Conservation (phyloP, 148 eudicot genomes). For the Polygonum maritimum region DNA sequence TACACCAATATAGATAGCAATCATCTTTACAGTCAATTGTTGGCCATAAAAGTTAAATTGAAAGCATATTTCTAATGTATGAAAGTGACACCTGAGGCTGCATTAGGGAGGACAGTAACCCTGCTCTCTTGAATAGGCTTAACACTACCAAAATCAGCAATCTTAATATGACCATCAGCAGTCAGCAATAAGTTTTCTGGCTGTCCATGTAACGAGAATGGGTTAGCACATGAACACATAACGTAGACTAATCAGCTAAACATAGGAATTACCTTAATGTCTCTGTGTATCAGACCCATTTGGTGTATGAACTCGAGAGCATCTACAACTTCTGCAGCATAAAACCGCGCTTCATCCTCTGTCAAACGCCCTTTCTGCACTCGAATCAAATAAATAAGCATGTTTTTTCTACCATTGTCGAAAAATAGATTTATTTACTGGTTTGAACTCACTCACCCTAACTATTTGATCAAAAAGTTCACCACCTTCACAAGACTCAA, state of each 20-base stretch:
- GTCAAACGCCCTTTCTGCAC: conserved; percentile 91
- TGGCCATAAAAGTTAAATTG: not conserved
- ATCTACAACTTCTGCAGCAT: conserved; percentile 96
- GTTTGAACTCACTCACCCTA: conserved; percentile 48
- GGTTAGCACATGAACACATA: conserved; percentile 16
- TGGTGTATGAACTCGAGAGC: conserved; percentile 93
- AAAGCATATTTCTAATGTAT: not conserved
- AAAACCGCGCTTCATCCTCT: conserved; percentile 87
- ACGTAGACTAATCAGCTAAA: not conserved
- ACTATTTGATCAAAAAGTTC: conserved; percentile 97
- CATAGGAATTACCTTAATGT: conserved; percentile 62
- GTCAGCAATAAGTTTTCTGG: conserved; percentile 94
- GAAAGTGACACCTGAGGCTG: conserved; percentile 60
- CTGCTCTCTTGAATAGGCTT: conserved; percentile 93
- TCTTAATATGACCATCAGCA: conserved; percentile 88
- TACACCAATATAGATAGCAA: not conserved
- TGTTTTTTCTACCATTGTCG: not conserved
- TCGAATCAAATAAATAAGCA: conserved; percentile 15
- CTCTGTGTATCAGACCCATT: conserved; percentile 92
- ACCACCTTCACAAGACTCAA: conserved; percentile 96
- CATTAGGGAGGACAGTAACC: conserved; percentile 93
- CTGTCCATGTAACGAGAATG: conserved; percentile 35
- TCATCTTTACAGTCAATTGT: not conserved
- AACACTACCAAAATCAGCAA: conserved; percentile 98
- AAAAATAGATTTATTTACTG: not conserved